Base-by-base conservation (phyloP, 768 basidiomycete genomes). In the Fomitopsis pulvina region DNA sequence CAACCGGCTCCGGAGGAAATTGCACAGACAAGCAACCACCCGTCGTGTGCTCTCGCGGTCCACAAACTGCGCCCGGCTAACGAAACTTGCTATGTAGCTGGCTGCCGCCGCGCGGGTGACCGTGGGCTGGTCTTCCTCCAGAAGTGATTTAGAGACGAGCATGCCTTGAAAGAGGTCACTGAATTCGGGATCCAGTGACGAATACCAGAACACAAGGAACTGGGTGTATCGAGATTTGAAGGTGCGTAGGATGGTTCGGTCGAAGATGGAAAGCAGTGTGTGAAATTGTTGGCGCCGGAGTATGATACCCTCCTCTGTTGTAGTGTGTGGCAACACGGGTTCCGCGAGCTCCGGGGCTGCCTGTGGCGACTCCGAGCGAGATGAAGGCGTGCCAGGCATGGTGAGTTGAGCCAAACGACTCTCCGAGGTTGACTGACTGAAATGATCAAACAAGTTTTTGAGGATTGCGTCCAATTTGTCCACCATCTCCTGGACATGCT, bases 151-250 rank as follows among this genome's bases (percentile, higher is more conserved):
- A 7, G 89, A 88, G 38, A 97, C 85, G n/a, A 99, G 85, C 62
- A 92, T 80, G 30, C 95, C 95, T 53, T 90, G 89, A 64, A 99
- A 97, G 48, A 92, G 77, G 64, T 99, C 95, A 40, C 87, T 79
- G 58, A 92, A 96, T 53, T 90, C 83, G 2, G 86, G 73, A 57
- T 92, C 85, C 45, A 95, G 83, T 0, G 95, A 97, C 20, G 93
- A 78, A 61, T 85, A 92, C 83, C 92, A 96, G 73, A 99, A 99
- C 41, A 98, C 61, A 52, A 99, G 79, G 69, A 99, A 99, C 60
- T 98, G 96, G 12, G 92, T 93, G 66, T 98, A 96, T 32, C 94
- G 88, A 0, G 93, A 96, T 61, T 94, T 93, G 72, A 96, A 96
- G 2, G 96, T 98, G 32, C 85, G 87, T 43, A 99, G 79, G 63